These are phyloP conservation scores for Neohortaea acidophila DNA, from an alignment of 495 filamentous ascomycete genomes.

Conservation along the genomic window DNA sequence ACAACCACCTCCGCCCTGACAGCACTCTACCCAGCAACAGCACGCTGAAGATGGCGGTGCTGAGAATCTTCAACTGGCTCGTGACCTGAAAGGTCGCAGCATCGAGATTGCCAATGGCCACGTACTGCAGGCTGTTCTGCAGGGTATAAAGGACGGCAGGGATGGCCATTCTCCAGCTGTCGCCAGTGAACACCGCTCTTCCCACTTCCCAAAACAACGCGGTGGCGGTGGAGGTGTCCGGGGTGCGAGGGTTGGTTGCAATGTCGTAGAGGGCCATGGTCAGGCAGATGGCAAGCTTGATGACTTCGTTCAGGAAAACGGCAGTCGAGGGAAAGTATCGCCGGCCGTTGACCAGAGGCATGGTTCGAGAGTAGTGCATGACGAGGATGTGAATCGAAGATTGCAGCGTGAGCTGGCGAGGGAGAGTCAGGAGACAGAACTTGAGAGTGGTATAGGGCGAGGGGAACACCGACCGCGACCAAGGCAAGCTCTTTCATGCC, in stretches of 20 bases:
- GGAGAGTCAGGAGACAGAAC: too few relatives aligned
- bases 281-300: conserved; percentile 74
- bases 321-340: conserved; percentile 89
- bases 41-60: conserved; percentile 78
- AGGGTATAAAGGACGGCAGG: conserved; percentile 79
- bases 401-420: conserved; percentile 54
- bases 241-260: conserved; percentile 42
- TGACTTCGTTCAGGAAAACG: conserved; percentile 82
- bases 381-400: conserved; percentile 68
- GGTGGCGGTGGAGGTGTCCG: conserved; percentile 61
- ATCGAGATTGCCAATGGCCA: conserved; percentile 80
- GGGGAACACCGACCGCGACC: neutral
- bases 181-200: conserved; percentile 68
- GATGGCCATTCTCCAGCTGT: conserved; percentile 91
- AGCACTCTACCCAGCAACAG: conserved; percentile 56
- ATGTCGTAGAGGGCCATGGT: conserved; percentile 81
- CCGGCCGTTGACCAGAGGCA: conserved; percentile 66
- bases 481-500: neutral
- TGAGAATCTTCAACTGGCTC: conserved; percentile 85
- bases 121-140: conserved; percentile 82
- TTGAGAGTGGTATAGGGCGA: neutral
- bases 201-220: conserved; percentile 68
- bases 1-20: conserved; percentile 56
- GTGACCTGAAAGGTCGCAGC: conserved; percentile 85
- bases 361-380: conserved; percentile 84